Percentiles rank a stretch among this genome's conserved stretches.
Conservation (phyloP, 2,329 filamentous ascomycete genomes). For the Colletotrichum acutatum region DNA sequence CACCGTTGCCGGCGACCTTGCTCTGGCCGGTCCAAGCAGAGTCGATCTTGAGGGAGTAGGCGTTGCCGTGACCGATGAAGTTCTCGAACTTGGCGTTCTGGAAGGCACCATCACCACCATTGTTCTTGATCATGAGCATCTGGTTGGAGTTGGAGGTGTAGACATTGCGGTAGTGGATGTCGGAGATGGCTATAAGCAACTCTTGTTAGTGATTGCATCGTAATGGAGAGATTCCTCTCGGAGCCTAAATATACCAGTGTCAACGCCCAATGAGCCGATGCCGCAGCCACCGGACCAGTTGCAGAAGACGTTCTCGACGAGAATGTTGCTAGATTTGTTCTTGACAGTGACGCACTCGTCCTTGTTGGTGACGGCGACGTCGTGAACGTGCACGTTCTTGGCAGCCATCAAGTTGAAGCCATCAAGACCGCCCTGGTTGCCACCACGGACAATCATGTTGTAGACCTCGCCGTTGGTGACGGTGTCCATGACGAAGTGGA, state of each 20-base stretch:
- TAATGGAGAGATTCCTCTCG: background rate
- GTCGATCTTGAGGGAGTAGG: constrained; percentile 67
- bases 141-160: constrained; percentile 71
- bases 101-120: constrained; percentile 65
- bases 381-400: constrained; percentile 67
- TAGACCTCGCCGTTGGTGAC: constrained; percentile 62
- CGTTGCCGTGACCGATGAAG: constrained; percentile 70
- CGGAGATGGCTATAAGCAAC: constrained; percentile 53
- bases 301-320: constrained; percentile 71
- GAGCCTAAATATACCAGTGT: constrained; percentile 43
- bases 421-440: constrained; percentile 62
- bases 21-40: constrained; percentile 60
- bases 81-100: constrained; percentile 63
- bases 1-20: constrained; percentile 57
- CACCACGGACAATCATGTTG: constrained; percentile 64
- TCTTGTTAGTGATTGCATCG: background rate
- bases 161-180: constrained; percentile 65
- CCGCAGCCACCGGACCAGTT: constrained; percentile 70
- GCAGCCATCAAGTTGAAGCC: constrained; percentile 64
- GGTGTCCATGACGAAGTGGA: constrained; percentile 59
- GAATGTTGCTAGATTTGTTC: constrained; percentile 61
- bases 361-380: constrained; percentile 71
- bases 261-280: constrained; percentile 64
- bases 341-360: constrained; percentile 59
- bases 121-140: constrained; percentile 72